Evolutionary conservation across 306 rosid genomes (phyloP), one percentile per base, ranked within the genome.

Genomic region (Corylus americana): DNA sequence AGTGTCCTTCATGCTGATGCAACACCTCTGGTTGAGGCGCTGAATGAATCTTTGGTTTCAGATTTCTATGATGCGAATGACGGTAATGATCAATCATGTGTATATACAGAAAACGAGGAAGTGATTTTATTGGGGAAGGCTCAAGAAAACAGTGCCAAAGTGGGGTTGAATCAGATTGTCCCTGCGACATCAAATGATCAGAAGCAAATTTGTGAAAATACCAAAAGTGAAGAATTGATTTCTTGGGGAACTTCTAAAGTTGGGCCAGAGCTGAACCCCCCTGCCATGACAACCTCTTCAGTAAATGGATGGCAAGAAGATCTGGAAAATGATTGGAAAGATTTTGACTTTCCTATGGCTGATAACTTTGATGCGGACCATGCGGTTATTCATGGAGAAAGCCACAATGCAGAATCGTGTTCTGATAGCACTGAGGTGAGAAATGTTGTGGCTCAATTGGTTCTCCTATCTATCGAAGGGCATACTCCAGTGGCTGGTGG

Each of bases 101-200:
- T 55, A 81, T 18, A 61, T 55, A 70, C 74, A 71, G 87, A 62
- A 70, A 64, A 57, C 10, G 37, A 74, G 64, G 80, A 77, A 61
- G 79, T 74, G 72, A 35, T 39, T 77, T 18, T 61, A 39, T 42
- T 73, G 27, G 77, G 37, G 11, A 48, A 49, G 45, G 58, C 49
- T 79, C 83, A 74, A 64, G 90, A 84, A 77, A 74, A 64, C 70
- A 66, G 74, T 25, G 54, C 22, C 7, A 64, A 62, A 54, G 84
- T 80, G 77, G 68, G 74, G 51, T 20, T 79, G 50, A 35, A 31
- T 14, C 61, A 70, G 64, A 75, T 57, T 79, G 49, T 39, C 48
- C 73, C 17, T 70, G 83, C 17, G 75, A 76, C 71, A 39, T 78
- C 85, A 76, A 75, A 83, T 87, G 35, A 59, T 75, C 82, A 74